Conservation (phyloP, 768 basidiomycete genomes). For the Hygrophoropsis aurantiaca region DNA sequence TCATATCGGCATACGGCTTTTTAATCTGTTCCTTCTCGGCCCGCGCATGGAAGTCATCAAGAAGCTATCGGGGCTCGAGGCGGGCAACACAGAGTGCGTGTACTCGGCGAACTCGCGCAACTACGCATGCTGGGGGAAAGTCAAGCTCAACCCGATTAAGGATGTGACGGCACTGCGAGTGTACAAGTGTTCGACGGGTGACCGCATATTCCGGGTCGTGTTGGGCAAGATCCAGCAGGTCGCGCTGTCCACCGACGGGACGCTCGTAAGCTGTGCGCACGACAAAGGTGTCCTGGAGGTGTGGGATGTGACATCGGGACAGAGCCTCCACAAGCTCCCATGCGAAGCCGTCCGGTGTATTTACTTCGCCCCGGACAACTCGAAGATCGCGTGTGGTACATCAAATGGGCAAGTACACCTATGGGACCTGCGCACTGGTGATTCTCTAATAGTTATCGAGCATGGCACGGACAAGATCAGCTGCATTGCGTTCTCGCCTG, state of each 20-base stretch:
- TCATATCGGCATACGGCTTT: slow-evolving; percentile 9
- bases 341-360: neutral
- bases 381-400: slow-evolving; percentile 19
- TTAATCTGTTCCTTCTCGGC: slow-evolving; percentile 7
- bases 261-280: slow-evolving; percentile 13
- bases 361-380: slow-evolving; percentile 15
- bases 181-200: slow-evolving; percentile 12
- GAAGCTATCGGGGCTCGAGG: slow-evolving; percentile 10
- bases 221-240: slow-evolving; percentile 12
- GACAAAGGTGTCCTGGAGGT: slow-evolving; percentile 14
- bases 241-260: slow-evolving; percentile 13
- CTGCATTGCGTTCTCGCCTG: slow-evolving; percentile 11
- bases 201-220: slow-evolving; percentile 15
- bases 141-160: slow-evolving; percentile 15
- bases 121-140: slow-evolving; percentile 18
- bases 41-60: slow-evolving; percentile 4
- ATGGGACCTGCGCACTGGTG: slow-evolving; percentile 18
- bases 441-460: slow-evolving; percentile 8
- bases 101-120: slow-evolving; percentile 15
- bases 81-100: neutral
- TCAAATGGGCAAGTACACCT: slow-evolving; percentile 10
- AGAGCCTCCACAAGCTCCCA: slow-evolving; percentile 6
- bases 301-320: slow-evolving; percentile 14
- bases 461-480: slow-evolving; percentile 11
- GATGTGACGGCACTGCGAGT: slow-evolving; percentile 13